Evolutionary conservation across 495 filamentous ascomycete genomes (phyloP).

Genomic region (Xylaria bambusicola): DNA sequence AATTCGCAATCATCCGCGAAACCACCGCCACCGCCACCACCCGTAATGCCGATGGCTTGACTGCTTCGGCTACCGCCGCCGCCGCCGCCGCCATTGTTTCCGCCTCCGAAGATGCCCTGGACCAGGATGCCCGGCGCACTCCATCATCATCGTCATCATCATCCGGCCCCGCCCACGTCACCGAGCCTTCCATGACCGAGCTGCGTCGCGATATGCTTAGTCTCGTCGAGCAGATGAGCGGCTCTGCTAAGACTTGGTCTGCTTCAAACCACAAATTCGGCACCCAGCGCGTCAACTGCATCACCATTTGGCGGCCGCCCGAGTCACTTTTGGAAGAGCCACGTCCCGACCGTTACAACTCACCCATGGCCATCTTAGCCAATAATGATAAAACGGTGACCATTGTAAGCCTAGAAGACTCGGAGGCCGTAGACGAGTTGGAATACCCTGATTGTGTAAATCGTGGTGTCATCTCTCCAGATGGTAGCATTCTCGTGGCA

Average conservation of each 20-base stretch:
- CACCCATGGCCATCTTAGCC: slow-evolving; percentile 51
- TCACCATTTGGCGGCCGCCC: slow-evolving; percentile 55
- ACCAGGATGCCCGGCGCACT: no score
- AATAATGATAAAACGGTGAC: slow-evolving; percentile 91
- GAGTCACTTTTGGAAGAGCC: slow-evolving; percentile 23
- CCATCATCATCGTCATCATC: no score
- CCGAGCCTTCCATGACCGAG: slow-evolving; percentile 28
- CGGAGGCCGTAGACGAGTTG: slow-evolving; percentile 61
- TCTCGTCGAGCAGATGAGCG: slow-evolving; percentile 36
- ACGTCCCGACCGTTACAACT: slow-evolving; percentile 39
- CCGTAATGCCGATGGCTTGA: slow-evolving; percentile 11
- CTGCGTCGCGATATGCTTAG: slow-evolving; percentile 34
- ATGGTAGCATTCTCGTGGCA: slow-evolving; percentile 76
- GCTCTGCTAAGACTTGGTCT: slow-evolving; percentile 36
- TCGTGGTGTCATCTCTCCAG: slow-evolving; percentile 87
- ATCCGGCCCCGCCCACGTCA: slow-evolving; percentile 33
- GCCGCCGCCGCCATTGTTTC: background rate
- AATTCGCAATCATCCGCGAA: slow-evolving; percentile 73
- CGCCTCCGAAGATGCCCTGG: slow-evolving; percentile 36
- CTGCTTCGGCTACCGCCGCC: slow-evolving; percentile 21
- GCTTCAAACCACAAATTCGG: slow-evolving; percentile 46
- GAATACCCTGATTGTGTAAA: slow-evolving; percentile 82
- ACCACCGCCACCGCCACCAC: slow-evolving; percentile 19
- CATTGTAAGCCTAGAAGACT: slow-evolving; percentile 64
- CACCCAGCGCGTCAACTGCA: slow-evolving; percentile 56